Conservation (phyloP, 148 eudicot genomes). For the Rhododendron ovatum region DNA sequence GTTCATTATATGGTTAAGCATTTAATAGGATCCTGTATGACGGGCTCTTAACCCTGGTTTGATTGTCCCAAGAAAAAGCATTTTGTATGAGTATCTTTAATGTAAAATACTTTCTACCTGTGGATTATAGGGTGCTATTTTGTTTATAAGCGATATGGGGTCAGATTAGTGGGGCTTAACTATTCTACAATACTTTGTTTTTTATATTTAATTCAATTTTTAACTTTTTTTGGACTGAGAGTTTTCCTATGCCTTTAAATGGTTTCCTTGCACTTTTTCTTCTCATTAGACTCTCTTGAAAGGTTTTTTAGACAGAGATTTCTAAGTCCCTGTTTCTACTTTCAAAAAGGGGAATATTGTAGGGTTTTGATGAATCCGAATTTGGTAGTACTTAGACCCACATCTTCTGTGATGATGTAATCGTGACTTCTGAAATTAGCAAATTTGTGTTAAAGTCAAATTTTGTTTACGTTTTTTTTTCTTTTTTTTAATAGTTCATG, state of each 20-base stretch:
- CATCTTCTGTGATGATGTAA: not conserved
- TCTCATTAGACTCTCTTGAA: not conserved
- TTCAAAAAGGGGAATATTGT: not conserved
- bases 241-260: not conserved
- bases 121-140: not conserved
- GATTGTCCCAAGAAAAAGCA: not conserved
- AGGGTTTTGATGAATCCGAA: not conserved
- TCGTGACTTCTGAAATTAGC: not conserved
- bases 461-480: not conserved
- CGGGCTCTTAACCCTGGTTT: not conserved
- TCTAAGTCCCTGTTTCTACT: not conserved
- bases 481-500: not conserved
- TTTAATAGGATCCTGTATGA: not conserved
- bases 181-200: not conserved
- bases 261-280: not conserved
- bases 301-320: not conserved
- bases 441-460: not conserved
- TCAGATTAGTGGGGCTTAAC: not conserved
- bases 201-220: not conserved
- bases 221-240: not conserved
- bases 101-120: not conserved
- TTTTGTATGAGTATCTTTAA: not conserved
- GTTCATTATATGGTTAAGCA: not conserved
- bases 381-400: not conserved
- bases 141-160: not conserved